Evolutionary conservation across 2,329 filamentous ascomycete genomes (phyloP).

Genomic region (Aspergillus intermedius): DNA sequence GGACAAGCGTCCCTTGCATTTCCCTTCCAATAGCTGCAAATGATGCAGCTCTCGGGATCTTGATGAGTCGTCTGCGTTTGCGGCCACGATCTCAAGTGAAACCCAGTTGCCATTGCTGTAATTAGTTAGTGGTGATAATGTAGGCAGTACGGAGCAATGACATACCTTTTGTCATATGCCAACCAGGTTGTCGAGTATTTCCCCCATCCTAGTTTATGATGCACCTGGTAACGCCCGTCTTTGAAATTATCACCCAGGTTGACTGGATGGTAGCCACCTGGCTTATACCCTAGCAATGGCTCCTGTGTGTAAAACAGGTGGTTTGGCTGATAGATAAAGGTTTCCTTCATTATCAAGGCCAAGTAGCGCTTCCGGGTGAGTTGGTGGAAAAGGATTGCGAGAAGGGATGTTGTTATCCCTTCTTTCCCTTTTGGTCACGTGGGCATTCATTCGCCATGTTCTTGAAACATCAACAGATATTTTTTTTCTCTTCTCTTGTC

Average conservation of each 20-base stretch:
- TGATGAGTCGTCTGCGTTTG: constrained; percentile 11
- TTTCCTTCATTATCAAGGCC: too few species aligned
- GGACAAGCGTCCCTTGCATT: constrained; percentile 8
- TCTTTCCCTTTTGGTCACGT: too few species aligned
- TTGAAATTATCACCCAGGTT: constrained; percentile 38
- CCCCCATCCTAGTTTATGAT: constrained; percentile 43
- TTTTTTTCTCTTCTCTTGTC: too few species aligned
- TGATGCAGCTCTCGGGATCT: constrained; percentile 15
- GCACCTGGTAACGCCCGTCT: constrained; percentile 36
- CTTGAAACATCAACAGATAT: too few species aligned
- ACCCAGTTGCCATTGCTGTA: constrained; percentile 19
- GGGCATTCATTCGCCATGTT: too few species aligned
- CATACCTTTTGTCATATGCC: constrained; percentile 27
- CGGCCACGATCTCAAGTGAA: constrained; percentile 28
- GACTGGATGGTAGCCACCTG: constrained; percentile 41
- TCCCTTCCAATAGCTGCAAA: constrained; percentile 9
- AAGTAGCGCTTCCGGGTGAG: too few species aligned
- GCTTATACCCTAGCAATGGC: constrained; percentile 24
- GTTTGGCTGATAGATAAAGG: constrained; percentile 11
- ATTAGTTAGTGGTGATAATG: constrained; percentile 7
- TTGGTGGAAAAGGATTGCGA: too few species aligned
- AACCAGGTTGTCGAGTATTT: constrained; percentile 44
- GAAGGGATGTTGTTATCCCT: too few species aligned
- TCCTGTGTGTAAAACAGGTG: constrained; percentile 23
- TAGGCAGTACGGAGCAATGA: constrained; percentile 2